Evolutionary conservation across 163 green algal genomes (phyloP).

Genomic region (Coccomyxa subellipsoidea): DNA sequence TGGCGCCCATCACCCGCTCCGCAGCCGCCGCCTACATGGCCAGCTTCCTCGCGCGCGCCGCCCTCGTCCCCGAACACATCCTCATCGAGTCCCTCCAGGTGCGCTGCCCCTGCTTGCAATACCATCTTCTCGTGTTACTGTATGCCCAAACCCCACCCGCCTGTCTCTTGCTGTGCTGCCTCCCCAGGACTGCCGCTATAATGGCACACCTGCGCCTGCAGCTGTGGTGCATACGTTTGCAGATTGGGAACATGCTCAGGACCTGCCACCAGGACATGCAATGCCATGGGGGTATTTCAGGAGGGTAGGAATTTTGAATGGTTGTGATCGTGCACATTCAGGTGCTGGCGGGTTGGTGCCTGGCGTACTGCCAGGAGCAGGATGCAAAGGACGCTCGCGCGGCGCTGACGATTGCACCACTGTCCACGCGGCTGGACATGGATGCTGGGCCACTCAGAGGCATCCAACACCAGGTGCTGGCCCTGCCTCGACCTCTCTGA

Average conservation of each 20-base stretch:
- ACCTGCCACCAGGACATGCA: no score
- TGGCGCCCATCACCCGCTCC: constrained; percentile 53
- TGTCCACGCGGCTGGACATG: not conserved
- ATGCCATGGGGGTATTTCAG: no score
- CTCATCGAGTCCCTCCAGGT: constrained; percentile 43
- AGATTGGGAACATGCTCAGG: no score
- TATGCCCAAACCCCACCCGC: no score
- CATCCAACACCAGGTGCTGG: constrained; percentile 10
- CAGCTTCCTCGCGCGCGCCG: constrained; percentile 59
- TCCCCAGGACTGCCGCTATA: no score
- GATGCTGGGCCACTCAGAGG: not conserved
- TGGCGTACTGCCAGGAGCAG: constrained; percentile 35
- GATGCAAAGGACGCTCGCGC: constrained; percentile 30
- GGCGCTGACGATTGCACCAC: not conserved
- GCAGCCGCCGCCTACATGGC: constrained; percentile 77
- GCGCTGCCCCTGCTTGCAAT: constrained; percentile 5
- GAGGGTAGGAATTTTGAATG: no score
- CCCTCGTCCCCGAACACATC: constrained; percentile 48
- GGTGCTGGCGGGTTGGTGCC: constrained; percentile 40
- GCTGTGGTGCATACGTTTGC: no score
- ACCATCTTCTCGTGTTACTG: no score
- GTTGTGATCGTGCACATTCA: not conserved
- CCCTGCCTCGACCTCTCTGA: no score
- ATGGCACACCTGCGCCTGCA: no score
- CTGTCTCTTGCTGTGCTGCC: no score